Evolutionary conservation across 2,329 filamentous ascomycete genomes (phyloP), one percentile per base, ranked within the genome.

Genomic region (Fusarium napiforme): DNA sequence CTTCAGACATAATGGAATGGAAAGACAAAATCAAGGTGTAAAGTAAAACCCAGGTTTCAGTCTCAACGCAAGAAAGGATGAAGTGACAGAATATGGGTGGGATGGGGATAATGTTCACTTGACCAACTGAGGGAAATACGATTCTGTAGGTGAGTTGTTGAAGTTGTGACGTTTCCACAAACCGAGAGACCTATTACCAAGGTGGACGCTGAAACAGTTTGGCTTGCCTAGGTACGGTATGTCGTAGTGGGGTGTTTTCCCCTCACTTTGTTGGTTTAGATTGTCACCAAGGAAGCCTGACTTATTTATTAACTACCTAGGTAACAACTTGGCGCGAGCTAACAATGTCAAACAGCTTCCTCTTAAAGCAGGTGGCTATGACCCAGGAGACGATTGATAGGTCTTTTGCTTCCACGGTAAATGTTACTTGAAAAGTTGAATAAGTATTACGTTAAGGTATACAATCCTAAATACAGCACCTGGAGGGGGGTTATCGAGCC

Each of bases 1-100:
- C 77, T 56, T 77, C 69, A 37, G 77, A 70, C 77, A 80, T 79
- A 37, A 46, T 72, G 34, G 30, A 26, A 21, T 19, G 19, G 49
- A 26, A 23, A 52, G 49, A 52, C 47, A 42, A 42, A 37, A 37
- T 30, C 42, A 26, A 21, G 47, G 47, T 37, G 28, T 36, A 26
- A 37, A 28, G 28, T 18, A 46, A 39, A 40, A 30, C 18, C 23
- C 23, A 40, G 40, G 21, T 15, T 26, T 18, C 26, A 66, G 36
- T 12, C 26, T 55, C 23, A 43, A 34, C 58, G 26, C 39, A 64
- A 53, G 34, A 37, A 59, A 40, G 21, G 46, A 42, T 59, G 7
- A 26, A 46, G 40, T 26, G 21, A 28, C 40, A 10, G 37, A 43
- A 40, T 32, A 47, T 34, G 9, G 19, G 32, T 36, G n/a, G n/a